Conservation (phyloP, 2,329 filamentous ascomycete genomes). For the Tolypocladium inflatum region DNA sequence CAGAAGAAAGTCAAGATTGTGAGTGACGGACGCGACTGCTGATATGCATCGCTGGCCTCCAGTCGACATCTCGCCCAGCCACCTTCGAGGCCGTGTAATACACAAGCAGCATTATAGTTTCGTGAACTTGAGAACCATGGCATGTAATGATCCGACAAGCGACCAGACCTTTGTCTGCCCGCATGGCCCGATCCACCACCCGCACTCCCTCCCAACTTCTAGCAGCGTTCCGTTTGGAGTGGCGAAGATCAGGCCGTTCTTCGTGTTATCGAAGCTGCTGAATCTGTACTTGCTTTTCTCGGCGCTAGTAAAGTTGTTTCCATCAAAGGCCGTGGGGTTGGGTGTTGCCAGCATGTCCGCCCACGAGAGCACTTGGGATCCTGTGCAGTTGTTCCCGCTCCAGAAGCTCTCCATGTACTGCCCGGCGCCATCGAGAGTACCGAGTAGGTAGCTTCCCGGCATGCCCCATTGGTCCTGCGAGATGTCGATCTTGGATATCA, state of each 20-base stretch:
- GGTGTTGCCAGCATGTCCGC: not conserved
- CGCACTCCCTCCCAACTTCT: not conserved
- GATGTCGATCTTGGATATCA: not conserved
- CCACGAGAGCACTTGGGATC: not conserved
- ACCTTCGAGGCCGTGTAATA: not conserved
- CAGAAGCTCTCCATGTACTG: not conserved
- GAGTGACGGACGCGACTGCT: not conserved
- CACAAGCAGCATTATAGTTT: not conserved
- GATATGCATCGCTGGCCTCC: no score
- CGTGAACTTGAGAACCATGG: not conserved
- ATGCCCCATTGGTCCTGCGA: not conserved
- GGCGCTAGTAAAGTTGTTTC: no score
- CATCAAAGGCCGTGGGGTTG: no score
- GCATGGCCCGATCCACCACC: conserved; percentile 1
- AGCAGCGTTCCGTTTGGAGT: not conserved
- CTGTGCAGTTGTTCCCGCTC: not conserved
- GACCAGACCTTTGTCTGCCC: not conserved
- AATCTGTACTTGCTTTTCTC: not conserved
- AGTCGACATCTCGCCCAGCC: not conserved
- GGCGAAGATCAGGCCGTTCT: not conserved
- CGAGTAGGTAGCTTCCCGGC: not conserved
- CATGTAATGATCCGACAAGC: not conserved
- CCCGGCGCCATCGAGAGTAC: not conserved
- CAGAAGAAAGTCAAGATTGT: not conserved
- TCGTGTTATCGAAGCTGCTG: not conserved